phyloP scores from a whole-genome alignment of 345 rosid genomes.

The Cardamine resedifolia region DNA sequence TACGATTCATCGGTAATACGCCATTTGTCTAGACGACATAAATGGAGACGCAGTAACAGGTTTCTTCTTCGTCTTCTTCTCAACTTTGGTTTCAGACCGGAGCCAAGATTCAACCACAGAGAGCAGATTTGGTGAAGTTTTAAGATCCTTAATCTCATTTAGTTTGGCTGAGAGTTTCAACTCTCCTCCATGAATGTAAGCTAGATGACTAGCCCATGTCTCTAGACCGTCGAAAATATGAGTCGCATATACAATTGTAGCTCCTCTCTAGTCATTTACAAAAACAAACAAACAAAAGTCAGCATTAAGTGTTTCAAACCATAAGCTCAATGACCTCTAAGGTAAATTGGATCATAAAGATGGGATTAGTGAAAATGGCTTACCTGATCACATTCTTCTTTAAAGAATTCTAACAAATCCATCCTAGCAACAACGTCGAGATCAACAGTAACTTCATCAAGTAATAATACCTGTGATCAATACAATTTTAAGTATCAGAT shows the following conservation, averaged over 20 bases:
- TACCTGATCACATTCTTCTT: slow-evolving; percentile 92
- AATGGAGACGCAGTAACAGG: slow-evolving; percentile 48
- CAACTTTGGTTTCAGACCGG: slow-evolving; percentile 66
- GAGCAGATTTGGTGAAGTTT: slow-evolving; percentile 68
- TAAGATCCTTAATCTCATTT: slow-evolving; percentile 58
- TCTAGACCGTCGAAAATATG: slow-evolving; percentile 95
- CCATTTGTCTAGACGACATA: slow-evolving; percentile 91
- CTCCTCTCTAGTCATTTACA: slow-evolving; percentile 61
- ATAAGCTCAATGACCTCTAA: neutral
- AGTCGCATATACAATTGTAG: slow-evolving; percentile 89
- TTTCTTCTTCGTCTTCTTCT: slow-evolving; percentile 53
- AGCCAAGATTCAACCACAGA: slow-evolving; percentile 91
- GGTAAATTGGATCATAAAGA: neutral
- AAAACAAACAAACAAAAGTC: neutral
- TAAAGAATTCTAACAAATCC: slow-evolving; percentile 88
- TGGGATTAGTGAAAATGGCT: neutral
- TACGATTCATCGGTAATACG: slow-evolving; percentile 66
- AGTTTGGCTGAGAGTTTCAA: slow-evolving; percentile 59
- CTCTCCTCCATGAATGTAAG: slow-evolving; percentile 83
- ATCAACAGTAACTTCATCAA: slow-evolving; percentile 96
- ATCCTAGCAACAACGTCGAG: slow-evolving; percentile 91
- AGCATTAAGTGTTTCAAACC: slow-evolving; percentile 1
- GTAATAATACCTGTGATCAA: slow-evolving; percentile 66
- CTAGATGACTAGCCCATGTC: slow-evolving; percentile 93
- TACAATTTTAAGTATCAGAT: neutral